These are phyloP conservation scores for Pholiota adiposa DNA, from an alignment of 1,284 basidiomycete genomes.

Conservation along the genomic window DNA sequence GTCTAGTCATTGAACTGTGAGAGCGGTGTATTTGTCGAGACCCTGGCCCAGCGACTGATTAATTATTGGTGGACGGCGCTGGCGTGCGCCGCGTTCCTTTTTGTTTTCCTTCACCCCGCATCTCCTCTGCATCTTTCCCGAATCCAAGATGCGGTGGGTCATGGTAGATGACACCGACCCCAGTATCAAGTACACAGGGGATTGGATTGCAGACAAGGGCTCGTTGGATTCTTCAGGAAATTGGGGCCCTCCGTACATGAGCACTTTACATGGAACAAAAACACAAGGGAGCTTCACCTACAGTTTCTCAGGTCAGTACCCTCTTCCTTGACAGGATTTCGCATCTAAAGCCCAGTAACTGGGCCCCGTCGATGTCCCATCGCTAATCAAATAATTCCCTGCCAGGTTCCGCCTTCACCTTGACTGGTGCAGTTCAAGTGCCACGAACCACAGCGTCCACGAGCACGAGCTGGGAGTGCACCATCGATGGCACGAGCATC, in stretches of 20 bases:
- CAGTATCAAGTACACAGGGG: constrained; percentile 2
- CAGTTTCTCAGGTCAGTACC: constrained; percentile 3
- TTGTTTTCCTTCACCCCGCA: not conserved
- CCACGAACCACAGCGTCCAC: not conserved
- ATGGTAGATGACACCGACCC: constrained; percentile 13
- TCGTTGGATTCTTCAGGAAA: constrained; percentile 6
- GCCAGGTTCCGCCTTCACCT: not conserved
- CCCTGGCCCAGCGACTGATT: too few relatives aligned
- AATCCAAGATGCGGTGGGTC: constrained; percentile 4
- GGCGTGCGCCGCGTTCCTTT: too few relatives aligned
- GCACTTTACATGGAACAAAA: constrained; percentile 12
- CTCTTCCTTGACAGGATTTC: not conserved
- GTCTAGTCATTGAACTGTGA: too few relatives aligned
- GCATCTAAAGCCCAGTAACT: not conserved
- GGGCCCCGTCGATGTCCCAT: not conserved
- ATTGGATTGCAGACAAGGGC: constrained; percentile 1
- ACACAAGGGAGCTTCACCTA: constrained; percentile 4
- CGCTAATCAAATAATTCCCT: not conserved
- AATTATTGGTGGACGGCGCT: too few relatives aligned
- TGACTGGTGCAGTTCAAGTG: not conserved
- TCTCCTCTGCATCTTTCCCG: not conserved
- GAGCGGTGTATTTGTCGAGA: too few relatives aligned
- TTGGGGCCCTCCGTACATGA: constrained; percentile 6
- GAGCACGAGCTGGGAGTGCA: constrained; percentile 28
- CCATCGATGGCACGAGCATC: constrained; percentile 27